phyloP scores from a whole-genome alignment of 208 protist genomes.

The Zelonia costaricensis region DNA sequence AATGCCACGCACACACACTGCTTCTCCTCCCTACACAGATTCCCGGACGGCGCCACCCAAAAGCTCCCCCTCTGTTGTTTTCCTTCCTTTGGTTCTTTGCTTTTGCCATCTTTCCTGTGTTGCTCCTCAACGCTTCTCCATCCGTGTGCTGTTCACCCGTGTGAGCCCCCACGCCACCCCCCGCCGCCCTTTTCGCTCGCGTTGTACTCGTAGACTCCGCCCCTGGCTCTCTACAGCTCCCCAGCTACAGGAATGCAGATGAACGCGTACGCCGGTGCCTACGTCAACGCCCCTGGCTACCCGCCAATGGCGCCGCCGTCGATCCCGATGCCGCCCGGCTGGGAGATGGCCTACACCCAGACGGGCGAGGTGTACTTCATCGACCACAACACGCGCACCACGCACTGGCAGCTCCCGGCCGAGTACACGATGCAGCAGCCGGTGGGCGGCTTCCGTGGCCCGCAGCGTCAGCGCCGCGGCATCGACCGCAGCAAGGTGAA shows the following conservation, averaged over 20 bases:
- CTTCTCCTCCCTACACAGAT: too few relatives aligned
- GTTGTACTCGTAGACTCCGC: too few relatives aligned
- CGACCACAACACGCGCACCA: constrained; percentile 88
- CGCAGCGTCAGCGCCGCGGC: constrained; percentile 54
- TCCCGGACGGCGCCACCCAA: too few relatives aligned
- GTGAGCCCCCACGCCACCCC: too few relatives aligned
- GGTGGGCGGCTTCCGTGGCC: constrained; percentile 31
- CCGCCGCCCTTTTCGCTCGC: neutral
- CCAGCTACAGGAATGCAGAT: constrained; percentile 31
- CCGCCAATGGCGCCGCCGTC: constrained; percentile 15
- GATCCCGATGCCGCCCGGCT: constrained; percentile 67
- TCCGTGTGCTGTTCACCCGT: too few relatives aligned
- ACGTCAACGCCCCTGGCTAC: constrained; percentile 17
- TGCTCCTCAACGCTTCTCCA: too few relatives aligned
- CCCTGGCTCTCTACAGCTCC: neutral
- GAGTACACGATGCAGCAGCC: constrained; percentile 38
- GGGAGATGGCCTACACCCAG: constrained; percentile 76
- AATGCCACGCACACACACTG: too few relatives aligned
- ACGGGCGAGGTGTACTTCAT: constrained; percentile 84
- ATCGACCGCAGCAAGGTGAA: constrained; percentile 86
- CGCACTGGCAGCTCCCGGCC: constrained; percentile 76
- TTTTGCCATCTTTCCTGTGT: too few relatives aligned
- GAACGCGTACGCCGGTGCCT: constrained; percentile 26
- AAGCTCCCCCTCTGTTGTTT: too few relatives aligned
- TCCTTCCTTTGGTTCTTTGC: too few relatives aligned